These are phyloP conservation scores for Astrothelium macrocarpum DNA, from an alignment of 495 filamentous ascomycete species.

Conservation along the genomic window DNA sequence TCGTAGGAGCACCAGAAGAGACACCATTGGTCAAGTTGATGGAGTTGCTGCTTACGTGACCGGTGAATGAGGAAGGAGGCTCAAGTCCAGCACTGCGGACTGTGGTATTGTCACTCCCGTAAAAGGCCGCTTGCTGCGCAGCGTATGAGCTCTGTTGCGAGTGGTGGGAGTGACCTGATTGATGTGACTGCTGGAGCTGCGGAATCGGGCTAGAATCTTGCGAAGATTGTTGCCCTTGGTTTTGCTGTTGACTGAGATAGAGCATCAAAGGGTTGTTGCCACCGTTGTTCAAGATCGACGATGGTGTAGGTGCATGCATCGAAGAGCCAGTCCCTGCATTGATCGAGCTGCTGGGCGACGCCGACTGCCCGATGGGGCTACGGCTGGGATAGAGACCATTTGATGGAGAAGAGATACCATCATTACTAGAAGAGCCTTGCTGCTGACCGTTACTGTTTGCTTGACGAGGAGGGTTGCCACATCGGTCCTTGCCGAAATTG, in stretches of 20 bases:
- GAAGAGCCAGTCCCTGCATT: constrained; percentile 43
- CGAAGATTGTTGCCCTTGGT: constrained; percentile 10
- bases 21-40: constrained; percentile 36
- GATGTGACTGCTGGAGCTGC: constrained; percentile 6
- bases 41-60: constrained; percentile 29
- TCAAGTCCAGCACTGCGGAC: constrained; percentile 19
- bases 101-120: constrained; percentile 44
- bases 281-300: constrained; percentile 65
- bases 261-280: constrained; percentile 86
- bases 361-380: constrained; percentile 53
- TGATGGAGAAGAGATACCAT: constrained; percentile 48
- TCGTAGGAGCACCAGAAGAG: constrained; percentile 50
- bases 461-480: constrained; percentile 91
- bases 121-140: constrained; percentile 48
- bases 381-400: constrained; percentile 40
- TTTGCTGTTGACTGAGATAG: constrained; percentile 51
- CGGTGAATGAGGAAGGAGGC: background rate
- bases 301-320: constrained; percentile 49
- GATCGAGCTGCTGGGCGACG: constrained; percentile 58
- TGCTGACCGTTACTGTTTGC: constrained; percentile 44
- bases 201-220: constrained; percentile 5
- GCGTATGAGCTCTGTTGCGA: constrained; percentile 50
- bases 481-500: constrained; percentile 98
- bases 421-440: constrained; percentile 26
- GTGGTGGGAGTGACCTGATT: constrained; percentile 34